Base-by-base conservation (phyloP, 331 rosid species). In the Rosa hybrid region DNA sequence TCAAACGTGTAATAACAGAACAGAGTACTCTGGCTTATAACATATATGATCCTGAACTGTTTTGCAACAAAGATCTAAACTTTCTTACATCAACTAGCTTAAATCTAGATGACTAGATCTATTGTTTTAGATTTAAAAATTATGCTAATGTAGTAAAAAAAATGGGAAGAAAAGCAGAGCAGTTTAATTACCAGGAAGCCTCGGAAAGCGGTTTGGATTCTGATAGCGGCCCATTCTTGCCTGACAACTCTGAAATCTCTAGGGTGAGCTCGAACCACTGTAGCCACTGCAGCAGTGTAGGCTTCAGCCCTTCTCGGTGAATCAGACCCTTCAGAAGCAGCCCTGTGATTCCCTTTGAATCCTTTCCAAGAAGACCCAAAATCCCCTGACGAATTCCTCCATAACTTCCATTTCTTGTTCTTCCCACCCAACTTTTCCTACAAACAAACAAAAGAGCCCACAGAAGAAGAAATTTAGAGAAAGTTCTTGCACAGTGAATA, bases 151-250 rank as follows among this genome's bases (percentile, higher is more conserved):
- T 38, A 34, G 16, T 63, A 25, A 38, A 59, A 21, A 65, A 27
- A 54, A 51, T 1, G 73, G 62, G 77, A 64, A 4, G 13, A 53
- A 64, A 68, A 41, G 42, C 23, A 75, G 30, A 76, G 14, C 20
- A 4, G 7, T 6, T 20, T 7, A 46, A 13, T 76, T 87, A 94
- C 98, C 94, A 95, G 83, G 88, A 95, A 93, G 54, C 86, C 97
- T 10, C 99, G 97, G 80, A 95, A 95, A 76, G 97, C 94, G 7
- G 98, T 93, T 88, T 95, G 99, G 78, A 95, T 91, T 79, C 97
- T 83, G 5, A 95, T 93, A 5, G 98, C 91, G 2, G 99, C 99
- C 99, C 99, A 95, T 86, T 95, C 99, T 85, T 89, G 85, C 70
- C 92, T 85, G 1, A 95, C 92, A 21, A 77, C 90, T 84, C 81